These are phyloP conservation scores for Podospora sp. DNA, from an alignment of 495 filamentous ascomycete species.

Conservation along the genomic window DNA sequence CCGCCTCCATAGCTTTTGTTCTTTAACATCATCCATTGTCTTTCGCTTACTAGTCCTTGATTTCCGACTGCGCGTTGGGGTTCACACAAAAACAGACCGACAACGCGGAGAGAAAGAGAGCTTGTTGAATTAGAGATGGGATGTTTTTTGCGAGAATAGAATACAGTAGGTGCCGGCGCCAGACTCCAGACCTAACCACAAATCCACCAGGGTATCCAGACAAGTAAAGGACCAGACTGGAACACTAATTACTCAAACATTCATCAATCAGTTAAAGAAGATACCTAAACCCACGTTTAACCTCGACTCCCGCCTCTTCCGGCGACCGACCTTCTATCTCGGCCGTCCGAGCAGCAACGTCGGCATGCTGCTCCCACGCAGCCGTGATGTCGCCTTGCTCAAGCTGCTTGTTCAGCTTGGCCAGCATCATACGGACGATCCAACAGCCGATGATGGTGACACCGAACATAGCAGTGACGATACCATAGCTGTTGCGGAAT, in stretches of 20 bases:
- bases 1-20: too few relatives aligned
- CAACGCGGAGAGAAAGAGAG: too few relatives aligned
- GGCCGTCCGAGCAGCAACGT: conserved; percentile 2
- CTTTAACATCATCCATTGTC: too few relatives aligned
- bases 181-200: neutral
- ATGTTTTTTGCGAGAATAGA: too few relatives aligned
- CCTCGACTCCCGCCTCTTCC: neutral
- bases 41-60: too few relatives aligned
- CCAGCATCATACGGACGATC: conserved; percentile 61
- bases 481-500: conserved; percentile 48
- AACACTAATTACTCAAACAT: too few relatives aligned
- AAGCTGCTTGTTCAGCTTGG: conserved; percentile 67
- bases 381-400: conserved; percentile 46
- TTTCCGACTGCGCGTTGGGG: too few relatives aligned
- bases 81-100: too few relatives aligned
- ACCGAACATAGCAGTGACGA: conserved; percentile 66
- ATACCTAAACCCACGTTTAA: neutral
- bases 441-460: conserved; percentile 53
- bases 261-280: neutral
- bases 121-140: too few relatives aligned
- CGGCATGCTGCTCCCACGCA: conserved; percentile 9
- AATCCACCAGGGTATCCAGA: too few relatives aligned
- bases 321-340: neutral
- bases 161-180: neutral
- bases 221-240: too few relatives aligned